These are phyloP conservation scores for Colletotrichum theobromicola DNA, from an alignment of 2,329 filamentous ascomycete genomes.

Conservation along the genomic window DNA sequence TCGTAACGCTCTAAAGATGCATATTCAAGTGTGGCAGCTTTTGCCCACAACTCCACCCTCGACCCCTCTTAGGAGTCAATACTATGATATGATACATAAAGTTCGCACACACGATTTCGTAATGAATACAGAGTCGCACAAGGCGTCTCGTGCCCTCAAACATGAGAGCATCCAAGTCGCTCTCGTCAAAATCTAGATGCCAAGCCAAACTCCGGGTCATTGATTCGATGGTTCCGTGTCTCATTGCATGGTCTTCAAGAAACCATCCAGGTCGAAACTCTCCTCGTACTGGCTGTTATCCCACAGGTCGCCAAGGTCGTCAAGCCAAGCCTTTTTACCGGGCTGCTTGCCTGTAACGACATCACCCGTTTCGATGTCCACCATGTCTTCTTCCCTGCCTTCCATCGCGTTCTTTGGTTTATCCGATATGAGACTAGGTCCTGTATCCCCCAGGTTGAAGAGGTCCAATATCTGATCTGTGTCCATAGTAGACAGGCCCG, in stretches of 20 bases:
- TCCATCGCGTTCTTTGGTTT: slow-evolving; percentile 63
- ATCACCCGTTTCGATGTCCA: slow-evolving; percentile 90
- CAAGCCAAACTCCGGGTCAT: slow-evolving; percentile 15
- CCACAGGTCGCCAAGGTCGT: slow-evolving; percentile 95
- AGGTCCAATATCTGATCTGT: slow-evolving; percentile 97
- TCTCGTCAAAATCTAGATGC: slow-evolving; percentile 14
- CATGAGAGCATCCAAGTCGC: not conserved
- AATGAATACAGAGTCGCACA: slow-evolving; percentile 3
- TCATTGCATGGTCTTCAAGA: slow-evolving; percentile 89
- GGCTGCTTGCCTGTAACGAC: slow-evolving; percentile 81
- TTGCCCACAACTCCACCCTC: not conserved
- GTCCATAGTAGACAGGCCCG: slow-evolving; percentile 92
- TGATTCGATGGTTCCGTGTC: not conserved
- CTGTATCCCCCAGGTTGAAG: slow-evolving; percentile 87
- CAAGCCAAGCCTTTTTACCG: slow-evolving; percentile 94
- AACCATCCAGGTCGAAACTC: slow-evolving; percentile 94
- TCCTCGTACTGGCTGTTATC: slow-evolving; percentile 98
- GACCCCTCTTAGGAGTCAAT: not conserved
- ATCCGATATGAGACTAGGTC: slow-evolving; percentile 68
- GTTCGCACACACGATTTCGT: slow-evolving; percentile 13
- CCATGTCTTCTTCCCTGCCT: slow-evolving; percentile 81
- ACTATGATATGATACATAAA: slow-evolving; percentile 14
- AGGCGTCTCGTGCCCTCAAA: not conserved
- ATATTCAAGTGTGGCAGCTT: not conserved
- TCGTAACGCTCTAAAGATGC: not conserved